Evolutionary conservation across 805 yeast genomes (phyloP), one percentile per base, ranked within the genome.

Genomic region (Metschnikowia sp.): DNA sequence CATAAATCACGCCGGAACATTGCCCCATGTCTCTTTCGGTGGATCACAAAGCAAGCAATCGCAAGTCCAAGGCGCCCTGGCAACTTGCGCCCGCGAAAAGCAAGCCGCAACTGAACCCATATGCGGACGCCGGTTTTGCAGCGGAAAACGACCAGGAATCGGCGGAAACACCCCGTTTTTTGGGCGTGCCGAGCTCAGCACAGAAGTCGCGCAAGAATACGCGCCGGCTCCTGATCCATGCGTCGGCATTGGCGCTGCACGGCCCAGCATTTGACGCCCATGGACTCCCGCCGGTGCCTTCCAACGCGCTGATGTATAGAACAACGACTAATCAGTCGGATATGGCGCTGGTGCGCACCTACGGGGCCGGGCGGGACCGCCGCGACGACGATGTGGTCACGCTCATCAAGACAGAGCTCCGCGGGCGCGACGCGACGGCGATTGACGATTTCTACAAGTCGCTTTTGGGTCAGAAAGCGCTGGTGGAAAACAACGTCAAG

Each of bases 401-500:
- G n/a, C 45, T 48, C 32, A 64, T 71, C 30, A 48, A 53, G 18
- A 52, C 52, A 9, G 78, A 80, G 45, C 62, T 88, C 50, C 69
- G 81, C 10, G 78, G 81, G 51, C 88, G 89, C 1, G 78, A 85
- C 7, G 92, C 91, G 2, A 65, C 79, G 1, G 86, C 83, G 50
- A 84, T 88, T 32, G 90, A 86, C 56, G 81, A 78, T 45, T 86
- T 85, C 63, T 81, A 83, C 49, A 75, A 79, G 15, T 76, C 75
- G 44, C 67, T 87, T 52, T 58, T 65, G 2, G 68, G 72, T 36
- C 72, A 84, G 53, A 76, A 79, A 35, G 61, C 67, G 3, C 62
- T 75, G 38, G 77, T 86, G 35, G 77, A 77, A 15, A 68, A 69
- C 26, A 87, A 83, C 50, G 79, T 85, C 42, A 83, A 83, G 56